Evolutionary conservation across 768 basidiomycete species (phyloP).

Genomic region (Hypsizygus marmoreus): DNA sequence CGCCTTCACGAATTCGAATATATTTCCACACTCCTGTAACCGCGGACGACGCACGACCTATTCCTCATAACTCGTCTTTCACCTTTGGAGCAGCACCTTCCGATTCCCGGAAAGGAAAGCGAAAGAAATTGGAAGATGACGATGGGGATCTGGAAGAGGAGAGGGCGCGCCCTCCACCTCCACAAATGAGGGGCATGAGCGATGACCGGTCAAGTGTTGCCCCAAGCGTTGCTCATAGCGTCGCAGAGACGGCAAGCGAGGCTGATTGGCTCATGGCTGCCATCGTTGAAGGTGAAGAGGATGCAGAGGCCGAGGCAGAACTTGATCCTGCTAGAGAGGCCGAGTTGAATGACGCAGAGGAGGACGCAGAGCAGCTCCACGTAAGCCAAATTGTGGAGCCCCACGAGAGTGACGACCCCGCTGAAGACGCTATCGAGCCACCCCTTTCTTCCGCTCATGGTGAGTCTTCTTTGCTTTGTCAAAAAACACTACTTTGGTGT

Average conservation of each 20-base stretch:
- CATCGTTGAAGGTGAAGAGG: conserved; percentile 72
- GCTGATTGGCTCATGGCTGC: conserved; percentile 90
- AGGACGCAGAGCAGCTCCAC: conserved; percentile 42
- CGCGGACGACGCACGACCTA: conserved; percentile 76
- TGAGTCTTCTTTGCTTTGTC: conserved; percentile 47
- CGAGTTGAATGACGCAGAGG: conserved; percentile 40
- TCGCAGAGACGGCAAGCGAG: conserved; percentile 75
- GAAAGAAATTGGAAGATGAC: conserved; percentile 89
- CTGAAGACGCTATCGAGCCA: conserved; percentile 29
- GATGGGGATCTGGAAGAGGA: conserved; percentile 79
- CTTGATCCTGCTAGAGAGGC: conserved; percentile 36
- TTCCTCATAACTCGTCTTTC: conserved; percentile 60
- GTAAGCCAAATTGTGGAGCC: conserved; percentile 41
- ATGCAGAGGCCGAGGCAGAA: conserved; percentile 45
- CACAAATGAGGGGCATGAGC: conserved; percentile 45
- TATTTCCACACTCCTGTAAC: conserved; percentile 92
- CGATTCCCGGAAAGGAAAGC: conserved; percentile 76
- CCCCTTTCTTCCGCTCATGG: conserved; percentile 44
- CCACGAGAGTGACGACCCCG: conserved; percentile 31
- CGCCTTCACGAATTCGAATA: conserved; percentile 82
- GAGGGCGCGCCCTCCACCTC: conserved; percentile 67
- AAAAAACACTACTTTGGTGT: conserved; percentile 41
- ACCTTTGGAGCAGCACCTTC: conserved; percentile 49
- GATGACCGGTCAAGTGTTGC: conserved; percentile 61
- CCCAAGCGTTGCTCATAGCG: conserved; percentile 63